Conservation (phyloP, 1,139 yeast genomes). For the Blastobotrys elegans region DNA sequence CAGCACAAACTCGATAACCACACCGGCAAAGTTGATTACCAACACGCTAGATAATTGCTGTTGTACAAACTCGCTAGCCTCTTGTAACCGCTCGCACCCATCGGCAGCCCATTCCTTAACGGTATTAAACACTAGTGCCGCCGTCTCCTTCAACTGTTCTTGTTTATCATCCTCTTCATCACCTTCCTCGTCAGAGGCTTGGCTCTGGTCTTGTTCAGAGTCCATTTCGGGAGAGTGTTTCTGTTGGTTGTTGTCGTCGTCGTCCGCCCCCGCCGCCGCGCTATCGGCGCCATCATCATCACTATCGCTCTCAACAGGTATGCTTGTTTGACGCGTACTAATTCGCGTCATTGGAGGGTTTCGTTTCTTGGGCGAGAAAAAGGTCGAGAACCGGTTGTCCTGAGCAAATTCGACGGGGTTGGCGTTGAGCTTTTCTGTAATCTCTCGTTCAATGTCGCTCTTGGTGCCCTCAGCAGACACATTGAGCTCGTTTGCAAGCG, state of each 20-base stretch:
- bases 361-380: constrained; percentile 14
- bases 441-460: constrained; percentile 28
- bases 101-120: constrained; percentile 12
- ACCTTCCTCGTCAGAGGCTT: constrained; percentile 15
- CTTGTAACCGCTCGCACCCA: constrained; percentile 13
- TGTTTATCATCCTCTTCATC: constrained; percentile 18
- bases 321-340: constrained; percentile 3
- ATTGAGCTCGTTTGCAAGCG: constrained; percentile 34
- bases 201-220: constrained; percentile 16
- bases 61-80: constrained; percentile 18
- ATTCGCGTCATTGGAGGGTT: background rate
- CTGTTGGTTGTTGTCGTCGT: constrained; percentile 10
- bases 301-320: background rate
- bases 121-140: constrained; percentile 4
- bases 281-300: constrained; percentile 1
- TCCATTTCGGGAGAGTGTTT: constrained; percentile 17
- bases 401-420: constrained; percentile 17
- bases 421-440: constrained; percentile 21
- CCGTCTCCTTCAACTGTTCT: constrained; percentile 8
- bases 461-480: constrained; percentile 29
- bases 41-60: constrained; percentile 19
- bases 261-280: constrained; percentile 9
- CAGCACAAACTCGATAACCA: constrained; percentile 19
- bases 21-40: constrained; percentile 16
- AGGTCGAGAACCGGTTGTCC: constrained; percentile 24